Evolutionary conservation across 1,139 yeast species (phyloP).

Genomic region (Saccharomycopsis crataegensis): DNA sequence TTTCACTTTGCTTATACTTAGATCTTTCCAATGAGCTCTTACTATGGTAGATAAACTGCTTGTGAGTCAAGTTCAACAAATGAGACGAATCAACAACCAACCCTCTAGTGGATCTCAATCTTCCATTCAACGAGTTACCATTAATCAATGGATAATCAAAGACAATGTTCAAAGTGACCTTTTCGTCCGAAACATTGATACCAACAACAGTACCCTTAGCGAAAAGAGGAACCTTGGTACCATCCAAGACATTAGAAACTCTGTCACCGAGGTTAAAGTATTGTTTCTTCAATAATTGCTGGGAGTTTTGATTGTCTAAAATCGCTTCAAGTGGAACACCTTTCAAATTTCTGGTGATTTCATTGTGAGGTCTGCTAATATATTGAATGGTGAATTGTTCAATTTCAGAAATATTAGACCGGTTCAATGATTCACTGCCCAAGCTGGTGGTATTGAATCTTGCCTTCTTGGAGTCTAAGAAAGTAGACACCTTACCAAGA

Average conservation of each 20-base stretch:
- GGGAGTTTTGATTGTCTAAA: constrained; percentile 67
- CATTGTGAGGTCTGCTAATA: constrained; percentile 35
- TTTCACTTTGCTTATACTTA: constrained; percentile 9
- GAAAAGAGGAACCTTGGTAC: constrained; percentile 85
- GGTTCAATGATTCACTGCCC: constrained; percentile 74
- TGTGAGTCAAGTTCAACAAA: constrained; percentile 66
- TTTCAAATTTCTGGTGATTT: constrained; percentile 51
- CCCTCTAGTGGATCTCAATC: constrained; percentile 74
- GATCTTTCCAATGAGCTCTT: constrained; percentile 45
- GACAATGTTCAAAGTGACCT: constrained; percentile 57
- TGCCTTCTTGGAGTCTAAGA: constrained; percentile 52
- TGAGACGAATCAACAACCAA: constrained; percentile 74
- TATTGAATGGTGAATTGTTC: constrained; percentile 55
- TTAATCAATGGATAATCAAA: constrained; percentile 81
- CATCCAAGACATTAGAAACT: constrained; percentile 74
- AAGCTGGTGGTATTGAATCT: constrained; percentile 59
- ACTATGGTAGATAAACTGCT: constrained; percentile 71
- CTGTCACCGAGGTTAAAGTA: constrained; percentile 83
- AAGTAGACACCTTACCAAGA: constrained; percentile 39
- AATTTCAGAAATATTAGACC: constrained; percentile 55
- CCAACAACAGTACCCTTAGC: constrained; percentile 90
- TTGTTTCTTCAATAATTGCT: constrained; percentile 67
- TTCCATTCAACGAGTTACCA: constrained; percentile 76
- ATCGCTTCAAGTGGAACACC: constrained; percentile 86
- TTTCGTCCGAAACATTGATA: constrained; percentile 24